Evolutionary conservation across 768 basidiomycete species (phyloP).

Genomic region (Grammothele lineata): DNA sequence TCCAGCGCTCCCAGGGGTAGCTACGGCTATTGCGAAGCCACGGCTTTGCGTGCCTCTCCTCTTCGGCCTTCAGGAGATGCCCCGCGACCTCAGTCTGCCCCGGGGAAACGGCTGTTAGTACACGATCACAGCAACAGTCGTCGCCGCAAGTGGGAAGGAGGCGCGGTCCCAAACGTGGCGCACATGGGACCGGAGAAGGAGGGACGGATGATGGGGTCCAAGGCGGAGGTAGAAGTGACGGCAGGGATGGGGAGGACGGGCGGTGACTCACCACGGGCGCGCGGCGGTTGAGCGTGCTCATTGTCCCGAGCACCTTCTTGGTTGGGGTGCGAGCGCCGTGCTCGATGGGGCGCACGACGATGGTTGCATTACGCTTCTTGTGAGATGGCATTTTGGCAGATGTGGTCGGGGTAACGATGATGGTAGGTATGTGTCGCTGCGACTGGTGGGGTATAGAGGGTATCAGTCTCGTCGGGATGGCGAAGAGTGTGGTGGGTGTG

Average conservation of each 20-base stretch:
- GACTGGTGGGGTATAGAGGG: background rate
- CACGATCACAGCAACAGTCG: background rate
- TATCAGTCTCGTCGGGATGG: background rate
- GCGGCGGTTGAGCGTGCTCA: conserved; percentile 3
- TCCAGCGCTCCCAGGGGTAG: background rate
- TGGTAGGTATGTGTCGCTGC: no score
- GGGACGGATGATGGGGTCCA: background rate
- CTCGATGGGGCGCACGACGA: conserved; percentile 8
- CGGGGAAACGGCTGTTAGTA: background rate
- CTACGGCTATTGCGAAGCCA: conserved; percentile 1
- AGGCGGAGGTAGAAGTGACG: background rate
- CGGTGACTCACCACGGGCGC: conserved; percentile 4
- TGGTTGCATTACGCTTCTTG: conserved; percentile 1
- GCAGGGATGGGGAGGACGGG: background rate
- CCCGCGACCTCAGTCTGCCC: conserved; percentile 1
- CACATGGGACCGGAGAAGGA: background rate
- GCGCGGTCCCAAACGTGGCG: background rate
- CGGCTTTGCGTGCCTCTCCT: no score
- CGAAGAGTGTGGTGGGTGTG: background rate
- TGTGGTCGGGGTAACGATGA: no score
- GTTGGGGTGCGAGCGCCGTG: background rate
- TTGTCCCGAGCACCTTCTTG: conserved; percentile 3
- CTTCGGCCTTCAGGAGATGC: background rate
- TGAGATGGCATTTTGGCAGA: background rate
- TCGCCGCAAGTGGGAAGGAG: background rate